These are phyloP conservation scores for Stylonectria norvegica DNA, from an alignment of 2,329 filamentous ascomycete genomes.

Conservation along the genomic window DNA sequence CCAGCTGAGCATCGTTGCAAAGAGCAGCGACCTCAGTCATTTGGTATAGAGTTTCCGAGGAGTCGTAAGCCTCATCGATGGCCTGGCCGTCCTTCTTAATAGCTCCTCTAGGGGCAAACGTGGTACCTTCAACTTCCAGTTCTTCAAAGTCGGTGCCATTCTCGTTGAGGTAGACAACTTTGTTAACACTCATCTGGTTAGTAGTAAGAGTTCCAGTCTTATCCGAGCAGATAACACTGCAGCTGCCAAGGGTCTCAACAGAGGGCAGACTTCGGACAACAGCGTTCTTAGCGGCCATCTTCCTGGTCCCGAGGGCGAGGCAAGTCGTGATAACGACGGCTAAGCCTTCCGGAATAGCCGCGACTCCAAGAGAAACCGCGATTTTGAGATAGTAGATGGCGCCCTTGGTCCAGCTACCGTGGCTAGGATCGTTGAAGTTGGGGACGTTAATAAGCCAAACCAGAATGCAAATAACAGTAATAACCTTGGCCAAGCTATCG, in stretches of 20 bases:
- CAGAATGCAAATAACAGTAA: constrained; percentile 91
- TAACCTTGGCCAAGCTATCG: constrained; percentile 93
- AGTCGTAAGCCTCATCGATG: constrained; percentile 64
- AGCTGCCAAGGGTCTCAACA: constrained; percentile 96
- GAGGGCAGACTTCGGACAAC: constrained; percentile 95
- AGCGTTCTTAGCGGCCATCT: constrained; percentile 98
- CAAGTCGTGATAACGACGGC: constrained; percentile 99
- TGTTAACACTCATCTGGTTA: constrained; percentile 98
- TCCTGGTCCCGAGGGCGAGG: constrained; percentile 89
- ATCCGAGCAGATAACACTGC: constrained; percentile 98
- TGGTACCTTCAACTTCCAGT: constrained; percentile 87
- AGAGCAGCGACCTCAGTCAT: constrained; percentile 70
- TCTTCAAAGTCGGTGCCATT: constrained; percentile 74
- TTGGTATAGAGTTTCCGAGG: constrained; percentile 74
- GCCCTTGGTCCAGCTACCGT: constrained; percentile 91
- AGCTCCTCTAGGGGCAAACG: constrained; percentile 78
- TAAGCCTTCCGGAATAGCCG: constrained; percentile 94
- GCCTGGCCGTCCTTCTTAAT: constrained; percentile 67
- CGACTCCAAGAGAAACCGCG: constrained; percentile 94
- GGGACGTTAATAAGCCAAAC: constrained; percentile 99
- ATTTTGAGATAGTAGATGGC: constrained; percentile 99
- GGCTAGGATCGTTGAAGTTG: constrained; percentile 92
- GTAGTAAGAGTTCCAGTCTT: constrained; percentile 98
- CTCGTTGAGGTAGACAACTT: constrained; percentile 78
- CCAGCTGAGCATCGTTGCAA: constrained; percentile 84